These are phyloP conservation scores for Malus hybrid DNA, from an alignment of 331 rosid species.

Conservation along the genomic window DNA sequence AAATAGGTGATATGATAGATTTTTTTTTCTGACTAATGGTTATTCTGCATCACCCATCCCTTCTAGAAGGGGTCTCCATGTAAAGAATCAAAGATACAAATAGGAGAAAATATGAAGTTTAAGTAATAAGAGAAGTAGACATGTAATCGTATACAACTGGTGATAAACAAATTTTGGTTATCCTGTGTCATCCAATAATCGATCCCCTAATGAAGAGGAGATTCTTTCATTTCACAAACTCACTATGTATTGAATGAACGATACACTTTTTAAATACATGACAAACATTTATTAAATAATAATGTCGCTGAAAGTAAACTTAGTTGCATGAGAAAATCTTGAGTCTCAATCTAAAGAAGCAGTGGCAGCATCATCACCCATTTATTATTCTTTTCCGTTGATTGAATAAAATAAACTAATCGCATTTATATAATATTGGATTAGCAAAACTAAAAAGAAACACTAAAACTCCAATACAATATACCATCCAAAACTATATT, in stretches of 20 bases:
- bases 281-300: too few species aligned
- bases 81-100: not conserved
- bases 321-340: not conserved
- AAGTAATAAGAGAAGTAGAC: not conserved
- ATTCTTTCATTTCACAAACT: not conserved
- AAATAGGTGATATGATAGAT: not conserved
- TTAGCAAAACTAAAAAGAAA: not conserved
- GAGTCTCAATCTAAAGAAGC: not conserved
- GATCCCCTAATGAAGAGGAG: too few species aligned
- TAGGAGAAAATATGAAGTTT: not conserved
- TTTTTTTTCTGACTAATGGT: not conserved
- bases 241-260: not conserved
- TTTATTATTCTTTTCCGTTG: not conserved
- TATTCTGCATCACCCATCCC: not conserved
- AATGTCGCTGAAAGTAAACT: not conserved
- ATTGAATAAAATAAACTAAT: not conserved
- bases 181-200: not conserved
- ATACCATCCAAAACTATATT: conserved; percentile 12
- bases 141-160: not conserved
- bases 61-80: not conserved
- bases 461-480: not conserved
- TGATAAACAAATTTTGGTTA: too few species aligned
- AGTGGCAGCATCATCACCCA: conserved; percentile 5
- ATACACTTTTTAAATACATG: too few species aligned
- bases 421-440: not conserved